Base-by-base conservation (phyloP, 305 asterid species). In the Salvia sclarea region DNA sequence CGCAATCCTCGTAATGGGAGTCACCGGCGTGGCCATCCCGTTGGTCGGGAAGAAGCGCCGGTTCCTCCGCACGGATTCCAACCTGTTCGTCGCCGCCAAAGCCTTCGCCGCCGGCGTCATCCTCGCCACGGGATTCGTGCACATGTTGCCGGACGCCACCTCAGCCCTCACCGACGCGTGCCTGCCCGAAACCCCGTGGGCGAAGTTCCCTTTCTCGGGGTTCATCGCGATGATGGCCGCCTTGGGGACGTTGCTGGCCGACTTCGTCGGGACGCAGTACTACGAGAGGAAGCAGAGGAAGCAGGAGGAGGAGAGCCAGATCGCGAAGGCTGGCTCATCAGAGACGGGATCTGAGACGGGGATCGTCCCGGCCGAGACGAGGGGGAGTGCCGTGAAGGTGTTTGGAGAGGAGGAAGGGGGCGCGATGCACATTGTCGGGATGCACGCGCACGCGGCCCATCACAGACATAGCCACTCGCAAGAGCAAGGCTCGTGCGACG, bases 61-160 rank as follows among this genome's bases (percentile, higher is more conserved):
- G n/a, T 83, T 89, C 76, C 87, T 94, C 2, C 79, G 80, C 22
- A 86, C 90, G 0, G 98, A 91, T 60, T 82, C 98, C 69, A 91
- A 86, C 76, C 78, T 91, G 35, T 94, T 94, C 58, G 87, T 91
- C 3, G 82, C 82, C 9, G 86, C 95, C 73, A 94, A 94, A 71
- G 91, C 98, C 47, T 91, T 89, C 58, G 99, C 99, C 3, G 99
- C 90, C 5, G 99, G 99, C 10, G 99, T 94, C 49, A 94, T 94
- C 78, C 98, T 94, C 0, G 95, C 99, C 68, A 94, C 99, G 0
- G 99, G 99, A 11, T 94, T 94, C 30, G 99, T 94, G 37, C 99
- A 91, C 84, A 91, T 94, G 84, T 65, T 94, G 56, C 96, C 99
- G 0, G 99, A 90, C 53, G 99, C 89, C 44, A 91, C 95, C 0